phyloP scores from a whole-genome alignment of 2,329 filamentous ascomycete genomes.

The Diaporthe citri region DNA sequence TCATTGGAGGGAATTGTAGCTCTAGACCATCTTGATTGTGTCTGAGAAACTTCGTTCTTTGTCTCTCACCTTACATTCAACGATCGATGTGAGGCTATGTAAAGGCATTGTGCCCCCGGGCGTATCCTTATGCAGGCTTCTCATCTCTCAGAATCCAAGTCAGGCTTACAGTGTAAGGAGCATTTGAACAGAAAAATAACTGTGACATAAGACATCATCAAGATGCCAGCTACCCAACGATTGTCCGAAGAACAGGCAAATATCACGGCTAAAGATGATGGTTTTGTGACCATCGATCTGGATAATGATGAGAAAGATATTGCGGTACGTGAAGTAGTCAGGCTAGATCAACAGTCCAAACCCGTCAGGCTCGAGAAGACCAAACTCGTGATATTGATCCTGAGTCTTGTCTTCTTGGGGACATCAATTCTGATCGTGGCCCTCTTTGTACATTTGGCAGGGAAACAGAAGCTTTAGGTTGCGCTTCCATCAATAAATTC shows the following conservation, averaged over 20 bases:
- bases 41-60: neutral
- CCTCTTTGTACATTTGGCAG: neutral
- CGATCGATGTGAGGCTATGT: neutral
- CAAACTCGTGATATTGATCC: neutral
- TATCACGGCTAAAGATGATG: too few relatives aligned
- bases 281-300: neutral
- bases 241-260: too few relatives aligned
- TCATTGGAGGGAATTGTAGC: neutral
- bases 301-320: neutral
- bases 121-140: neutral
- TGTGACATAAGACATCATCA: neutral
- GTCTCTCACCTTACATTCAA: neutral
- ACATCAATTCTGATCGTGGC: neutral
- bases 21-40: neutral
- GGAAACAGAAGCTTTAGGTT: neutral
- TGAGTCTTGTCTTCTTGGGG: neutral
- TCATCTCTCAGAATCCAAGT: neutral
- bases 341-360: neutral
- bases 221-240: neutral
- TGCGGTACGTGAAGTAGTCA: neutral
- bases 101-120: neutral
- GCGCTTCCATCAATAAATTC: neutral
- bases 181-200: neutral
- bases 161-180: neutral
- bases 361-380: neutral